These are phyloP conservation scores for Boeremia lycopersici DNA, from an alignment of 2,329 filamentous ascomycete species.

Conservation along the genomic window DNA sequence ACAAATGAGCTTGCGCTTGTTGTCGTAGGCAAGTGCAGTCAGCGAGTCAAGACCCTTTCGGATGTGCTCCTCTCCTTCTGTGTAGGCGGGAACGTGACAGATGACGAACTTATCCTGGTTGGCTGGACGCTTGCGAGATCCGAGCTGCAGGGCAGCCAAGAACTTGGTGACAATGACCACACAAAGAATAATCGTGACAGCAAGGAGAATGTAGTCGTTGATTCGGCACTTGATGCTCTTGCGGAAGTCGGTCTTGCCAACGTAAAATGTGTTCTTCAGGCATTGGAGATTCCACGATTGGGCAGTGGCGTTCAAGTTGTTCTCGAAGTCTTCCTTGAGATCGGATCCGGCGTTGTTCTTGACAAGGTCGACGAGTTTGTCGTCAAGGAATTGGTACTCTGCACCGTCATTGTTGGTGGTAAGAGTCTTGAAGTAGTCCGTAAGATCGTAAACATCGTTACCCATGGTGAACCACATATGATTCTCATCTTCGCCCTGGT, in stretches of 20 bases:
- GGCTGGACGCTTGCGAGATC: slow-evolving; percentile 84
- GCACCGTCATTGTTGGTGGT: slow-evolving; percentile 61
- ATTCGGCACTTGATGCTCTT: slow-evolving; percentile 75
- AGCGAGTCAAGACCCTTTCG: slow-evolving; percentile 92
- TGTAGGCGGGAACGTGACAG: slow-evolving; percentile 96
- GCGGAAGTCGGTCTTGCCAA: slow-evolving; percentile 85
- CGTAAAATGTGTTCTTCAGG: slow-evolving; percentile 81
- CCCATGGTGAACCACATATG: slow-evolving; percentile 83
- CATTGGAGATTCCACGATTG: slow-evolving; percentile 78
- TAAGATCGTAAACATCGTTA: slow-evolving; percentile 82
- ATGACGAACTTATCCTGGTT: slow-evolving; percentile 99
- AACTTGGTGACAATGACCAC: slow-evolving; percentile 86
- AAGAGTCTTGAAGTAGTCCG: slow-evolving; percentile 85
- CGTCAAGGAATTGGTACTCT: slow-evolving; percentile 74
- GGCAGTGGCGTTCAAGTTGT: slow-evolving; percentile 56
- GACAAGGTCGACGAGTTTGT: slow-evolving; percentile 69
- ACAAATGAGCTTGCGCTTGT: slow-evolving; percentile 95
- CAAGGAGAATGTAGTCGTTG: slow-evolving; percentile 89
- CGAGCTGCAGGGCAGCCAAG: slow-evolving; percentile 88
- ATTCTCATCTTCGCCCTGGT: slow-evolving; percentile 68
- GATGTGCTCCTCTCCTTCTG: slow-evolving; percentile 94
- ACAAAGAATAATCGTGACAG: slow-evolving; percentile 84
- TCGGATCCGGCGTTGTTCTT: slow-evolving; percentile 79
- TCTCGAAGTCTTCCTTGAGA: slow-evolving; percentile 70
- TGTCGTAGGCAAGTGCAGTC: slow-evolving; percentile 93